Evolutionary conservation across 495 filamentous ascomycete species (phyloP).

Genomic region (Trichoderma reesei): DNA sequence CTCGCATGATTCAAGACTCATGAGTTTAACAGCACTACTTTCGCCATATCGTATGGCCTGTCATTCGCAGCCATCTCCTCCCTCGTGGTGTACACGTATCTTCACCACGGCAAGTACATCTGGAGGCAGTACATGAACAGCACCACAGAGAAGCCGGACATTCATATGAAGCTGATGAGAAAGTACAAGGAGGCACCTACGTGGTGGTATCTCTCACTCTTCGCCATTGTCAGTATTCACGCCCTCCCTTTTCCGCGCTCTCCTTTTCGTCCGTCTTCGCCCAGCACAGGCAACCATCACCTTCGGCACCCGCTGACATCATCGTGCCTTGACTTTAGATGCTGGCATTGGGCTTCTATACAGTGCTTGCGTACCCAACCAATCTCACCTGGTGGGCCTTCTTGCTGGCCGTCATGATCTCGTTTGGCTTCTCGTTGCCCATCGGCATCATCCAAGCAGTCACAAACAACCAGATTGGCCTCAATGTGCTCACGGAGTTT

Average conservation of each 20-base stretch:
- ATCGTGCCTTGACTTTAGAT: conserved; percentile 29
- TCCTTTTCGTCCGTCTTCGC: neutral
- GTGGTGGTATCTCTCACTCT: conserved; percentile 47
- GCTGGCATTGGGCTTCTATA: conserved; percentile 52
- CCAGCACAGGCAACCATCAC: conserved; percentile 20
- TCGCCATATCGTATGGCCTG: conserved; percentile 55
- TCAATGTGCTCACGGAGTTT: conserved; percentile 64
- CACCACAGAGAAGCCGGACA: conserved; percentile 47
- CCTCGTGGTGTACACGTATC: conserved; percentile 53
- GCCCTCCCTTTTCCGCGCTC: too few relatives aligned
- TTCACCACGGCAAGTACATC: conserved; percentile 56
- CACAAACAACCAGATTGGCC: conserved; percentile 57
- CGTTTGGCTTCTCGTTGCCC: conserved; percentile 44
- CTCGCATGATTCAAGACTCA: neutral
- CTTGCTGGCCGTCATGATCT: conserved; percentile 50
- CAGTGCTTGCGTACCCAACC: conserved; percentile 54
- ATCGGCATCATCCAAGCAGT: conserved; percentile 54
- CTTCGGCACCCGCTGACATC: conserved; percentile 22
- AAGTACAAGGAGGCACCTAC: conserved; percentile 50
- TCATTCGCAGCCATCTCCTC: conserved; percentile 62
- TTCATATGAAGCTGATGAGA: conserved; percentile 50
- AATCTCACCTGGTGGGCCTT: conserved; percentile 60
- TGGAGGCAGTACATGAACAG: conserved; percentile 50
- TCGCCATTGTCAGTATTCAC: conserved; percentile 28
- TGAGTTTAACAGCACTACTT: conserved; percentile 39